Base-by-base conservation (phyloP, 805 yeast species). In the Starmerella vitae region DNA sequence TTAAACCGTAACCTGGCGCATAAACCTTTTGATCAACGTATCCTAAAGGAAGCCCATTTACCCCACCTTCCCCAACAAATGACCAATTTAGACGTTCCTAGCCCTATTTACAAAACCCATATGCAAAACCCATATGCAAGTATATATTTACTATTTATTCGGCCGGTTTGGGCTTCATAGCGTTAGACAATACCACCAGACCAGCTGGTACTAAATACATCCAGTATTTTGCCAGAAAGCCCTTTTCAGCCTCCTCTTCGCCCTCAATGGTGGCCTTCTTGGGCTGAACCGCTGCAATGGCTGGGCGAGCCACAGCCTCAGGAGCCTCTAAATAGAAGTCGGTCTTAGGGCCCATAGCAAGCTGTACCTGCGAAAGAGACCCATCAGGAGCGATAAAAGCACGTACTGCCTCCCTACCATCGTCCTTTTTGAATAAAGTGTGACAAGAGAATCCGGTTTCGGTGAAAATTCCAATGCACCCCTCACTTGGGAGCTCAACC, bases 241-340 rank as follows among this genome's bases (percentile, higher is more conserved):
- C 33, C 40, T 37, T 24, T 18, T 44, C 44, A 1, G 20, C 21
- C 31, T 30, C 45, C 10, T 37, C 43, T 3, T 33, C 20, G 15
- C 26, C 35, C 5, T 10, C 33, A 12, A 25, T 34, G 78, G 70
- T 27, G 9, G 32, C 22, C n/a, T 18, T 20, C 19, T 17, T n/a
- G 25, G 33, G 13, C 3, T 21, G 21, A 5, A 6, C 20, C 10
- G 41, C 32, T 4, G 34, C n/a, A 5, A 43, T 21, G 28, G 13
- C 24, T 5, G 36, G 34, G 5, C 40, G 34, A n/a, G 45, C 41
- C 9, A 33, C 47, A 9, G 25, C 3, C 20, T 26, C 27, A 2
- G 42, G 38, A 3, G 24, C 33, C 18, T 36, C 39, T 17, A 41
- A 15, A 14, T n/a, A 19, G n/a, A 36, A 20, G 20, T 27, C 20